phyloP scores from a whole-genome alignment of 768 basidiomycete genomes.

The Megacollybia marginata region DNA sequence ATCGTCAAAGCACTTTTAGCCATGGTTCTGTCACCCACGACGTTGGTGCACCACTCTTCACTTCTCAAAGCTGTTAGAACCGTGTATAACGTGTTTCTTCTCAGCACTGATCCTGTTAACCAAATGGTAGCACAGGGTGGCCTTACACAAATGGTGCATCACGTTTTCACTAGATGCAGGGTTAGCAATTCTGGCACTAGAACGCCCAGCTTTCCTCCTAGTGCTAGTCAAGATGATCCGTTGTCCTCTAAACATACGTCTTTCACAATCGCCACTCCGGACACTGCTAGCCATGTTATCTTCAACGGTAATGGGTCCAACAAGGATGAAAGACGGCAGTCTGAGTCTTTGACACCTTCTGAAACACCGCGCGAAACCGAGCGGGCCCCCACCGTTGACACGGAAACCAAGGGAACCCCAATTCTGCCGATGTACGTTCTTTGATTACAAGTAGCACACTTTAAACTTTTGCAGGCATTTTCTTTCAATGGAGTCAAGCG shows the following conservation, averaged over 20 bases:
- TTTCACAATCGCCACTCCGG: background rate
- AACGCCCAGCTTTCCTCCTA: background rate
- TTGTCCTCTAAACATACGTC: background rate
- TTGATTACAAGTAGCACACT: too few relatives aligned
- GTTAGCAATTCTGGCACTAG: constrained; percentile 16
- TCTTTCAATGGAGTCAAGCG: too few relatives aligned
- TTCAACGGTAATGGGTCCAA: too few relatives aligned
- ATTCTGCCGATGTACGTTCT: too few relatives aligned
- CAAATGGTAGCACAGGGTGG: constrained; percentile 99
- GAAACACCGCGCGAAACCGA: too few relatives aligned
- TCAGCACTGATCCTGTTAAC: constrained; percentile 85
- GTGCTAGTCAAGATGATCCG: background rate
- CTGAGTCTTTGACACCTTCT: too few relatives aligned
- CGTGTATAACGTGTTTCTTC: constrained; percentile 95
- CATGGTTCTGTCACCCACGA: constrained; percentile 78
- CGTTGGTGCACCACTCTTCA: constrained; percentile 91
- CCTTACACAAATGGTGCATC: constrained; percentile 96
- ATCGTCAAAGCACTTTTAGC: constrained; percentile 93
- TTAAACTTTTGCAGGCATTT: too few relatives aligned
- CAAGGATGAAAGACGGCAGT: too few relatives aligned
- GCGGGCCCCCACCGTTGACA: too few relatives aligned
- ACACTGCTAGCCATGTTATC: background rate
- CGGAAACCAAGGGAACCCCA: too few relatives aligned
- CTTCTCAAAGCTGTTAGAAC: constrained; percentile 94
- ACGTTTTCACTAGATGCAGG: constrained; percentile 83